Percentiles rank a stretch among this genome's conserved stretches.
phyloP scores from a whole-genome alignment of 139 green algal genomes.

The Closterium sp. region DNA sequence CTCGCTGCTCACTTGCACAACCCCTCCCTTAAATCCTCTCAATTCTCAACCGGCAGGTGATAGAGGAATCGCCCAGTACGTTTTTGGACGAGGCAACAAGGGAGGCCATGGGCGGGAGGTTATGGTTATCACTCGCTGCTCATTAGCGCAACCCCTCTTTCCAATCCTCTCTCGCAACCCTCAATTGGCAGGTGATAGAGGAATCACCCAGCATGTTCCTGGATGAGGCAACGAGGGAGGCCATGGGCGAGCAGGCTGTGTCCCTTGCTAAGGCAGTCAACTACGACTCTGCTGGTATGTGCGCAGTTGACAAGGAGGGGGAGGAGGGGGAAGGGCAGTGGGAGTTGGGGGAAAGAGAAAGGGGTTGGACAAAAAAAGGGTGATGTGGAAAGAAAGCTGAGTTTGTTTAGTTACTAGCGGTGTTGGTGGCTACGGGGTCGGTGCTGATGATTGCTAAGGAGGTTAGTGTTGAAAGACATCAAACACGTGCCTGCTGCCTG shows the following conservation, averaged over 20 bases:
- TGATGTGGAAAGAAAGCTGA: background rate
- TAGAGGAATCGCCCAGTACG: constrained; percentile 64
- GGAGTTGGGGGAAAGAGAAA: background rate
- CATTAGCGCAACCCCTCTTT: too few relatives aligned
- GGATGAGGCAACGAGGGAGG: constrained; percentile 39
- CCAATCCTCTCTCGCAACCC: too few relatives aligned
- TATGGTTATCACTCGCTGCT: too few relatives aligned
- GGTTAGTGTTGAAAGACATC: too few relatives aligned
- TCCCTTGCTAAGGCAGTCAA: constrained; percentile 62
- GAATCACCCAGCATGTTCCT: constrained; percentile 60
- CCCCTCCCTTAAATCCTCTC: background rate
- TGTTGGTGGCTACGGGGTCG: too few relatives aligned
- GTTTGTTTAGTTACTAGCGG: background rate
- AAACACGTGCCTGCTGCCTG: too few relatives aligned
- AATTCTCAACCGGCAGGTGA: constrained; percentile 47
- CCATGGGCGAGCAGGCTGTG: constrained; percentile 67
- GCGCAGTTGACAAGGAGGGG: background rate
- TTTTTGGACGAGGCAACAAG: constrained; percentile 51
- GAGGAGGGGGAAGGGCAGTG: background rate
- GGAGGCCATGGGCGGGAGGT: constrained; percentile 62
- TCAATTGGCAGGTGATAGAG: constrained; percentile 66
- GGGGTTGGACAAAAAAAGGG: background rate
- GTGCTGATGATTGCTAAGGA: too few relatives aligned
- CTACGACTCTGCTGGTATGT: constrained; percentile 56
- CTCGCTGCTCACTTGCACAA: too few relatives aligned